Conservation (phyloP, 441 rosid genomes). For the Brassica balearica region DNA sequence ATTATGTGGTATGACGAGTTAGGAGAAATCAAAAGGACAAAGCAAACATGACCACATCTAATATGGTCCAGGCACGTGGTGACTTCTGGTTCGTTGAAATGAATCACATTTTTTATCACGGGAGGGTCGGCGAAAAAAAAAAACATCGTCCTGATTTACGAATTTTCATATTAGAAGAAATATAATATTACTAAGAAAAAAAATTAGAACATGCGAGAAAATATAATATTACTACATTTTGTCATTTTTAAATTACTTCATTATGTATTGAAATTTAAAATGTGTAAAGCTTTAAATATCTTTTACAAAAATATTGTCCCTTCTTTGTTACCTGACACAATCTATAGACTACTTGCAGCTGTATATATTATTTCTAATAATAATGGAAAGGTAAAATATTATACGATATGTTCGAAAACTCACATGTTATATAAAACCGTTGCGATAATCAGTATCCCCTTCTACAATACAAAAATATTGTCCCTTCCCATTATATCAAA, state of each 20-base stretch:
- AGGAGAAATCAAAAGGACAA: conserved; percentile 12
- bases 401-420: too few relatives aligned
- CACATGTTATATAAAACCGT: too few relatives aligned
- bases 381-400: too few relatives aligned
- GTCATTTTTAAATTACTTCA: background rate
- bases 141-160: background rate
- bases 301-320: background rate
- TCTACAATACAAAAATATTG: too few relatives aligned
- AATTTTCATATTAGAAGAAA: background rate
- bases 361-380: background rate
- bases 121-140: background rate
- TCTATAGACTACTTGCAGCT: background rate
- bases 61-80: conserved; percentile 29
- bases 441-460: too few relatives aligned
- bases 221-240: background rate
- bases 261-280: background rate
- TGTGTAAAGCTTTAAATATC: background rate
- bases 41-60: conserved; percentile 23
- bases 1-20: conserved; percentile 13
- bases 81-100: background rate
- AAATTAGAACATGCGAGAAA: background rate
- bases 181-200: background rate
- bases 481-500: too few relatives aligned
- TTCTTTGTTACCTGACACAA: background rate
- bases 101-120: background rate